Conservation (phyloP, 1,139 yeast genomes). For the Zygoascus hellenicus region DNA sequence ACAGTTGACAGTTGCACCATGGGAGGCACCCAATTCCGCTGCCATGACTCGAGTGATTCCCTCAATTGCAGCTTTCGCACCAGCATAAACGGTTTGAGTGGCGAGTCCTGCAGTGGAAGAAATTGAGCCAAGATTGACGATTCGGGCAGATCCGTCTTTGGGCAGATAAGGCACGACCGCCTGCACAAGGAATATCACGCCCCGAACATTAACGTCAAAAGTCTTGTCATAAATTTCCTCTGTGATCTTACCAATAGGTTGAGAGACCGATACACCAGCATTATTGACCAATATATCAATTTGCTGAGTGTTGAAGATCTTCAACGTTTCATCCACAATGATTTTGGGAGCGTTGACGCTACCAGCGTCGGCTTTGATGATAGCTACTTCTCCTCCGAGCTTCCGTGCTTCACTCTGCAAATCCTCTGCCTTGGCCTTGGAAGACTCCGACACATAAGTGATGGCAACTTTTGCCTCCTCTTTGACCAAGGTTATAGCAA, state of each 20-base stretch:
- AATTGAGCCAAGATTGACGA: constrained; percentile 16
- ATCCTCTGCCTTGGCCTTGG: constrained; percentile 1
- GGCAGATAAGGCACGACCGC: constrained; percentile 20
- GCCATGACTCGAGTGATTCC: constrained; percentile 19
- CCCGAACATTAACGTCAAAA: constrained; percentile 24
- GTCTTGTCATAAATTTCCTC: constrained; percentile 17
- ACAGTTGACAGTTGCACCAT: constrained; percentile 20
- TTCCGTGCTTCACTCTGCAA: not conserved
- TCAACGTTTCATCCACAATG: constrained; percentile 8
- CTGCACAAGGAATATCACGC: constrained; percentile 23
- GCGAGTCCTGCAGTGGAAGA: constrained; percentile 14
- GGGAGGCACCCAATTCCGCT: constrained; percentile 17
- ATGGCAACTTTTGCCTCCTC: constrained; percentile 29
- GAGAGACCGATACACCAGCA: constrained; percentile 15
- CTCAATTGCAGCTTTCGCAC: constrained; percentile 22
- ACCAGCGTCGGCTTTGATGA: constrained; percentile 24
- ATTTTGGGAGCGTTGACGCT: constrained; percentile 22
- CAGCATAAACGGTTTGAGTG: constrained; percentile 16
- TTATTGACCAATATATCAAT: constrained; percentile 13
- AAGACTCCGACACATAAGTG: constrained; percentile 13
- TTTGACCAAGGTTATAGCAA: constrained; percentile 31
- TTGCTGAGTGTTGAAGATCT: constrained; percentile 3
- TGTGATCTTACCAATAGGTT: constrained; percentile 14
- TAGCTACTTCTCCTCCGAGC: not conserved
- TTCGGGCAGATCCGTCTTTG: constrained; percentile 14